Percentiles rank a stretch among this genome's conserved stretches.
phyloP scores from a whole-genome alignment of 148 eudicot species.

The Amaranthus cruentus region DNA sequence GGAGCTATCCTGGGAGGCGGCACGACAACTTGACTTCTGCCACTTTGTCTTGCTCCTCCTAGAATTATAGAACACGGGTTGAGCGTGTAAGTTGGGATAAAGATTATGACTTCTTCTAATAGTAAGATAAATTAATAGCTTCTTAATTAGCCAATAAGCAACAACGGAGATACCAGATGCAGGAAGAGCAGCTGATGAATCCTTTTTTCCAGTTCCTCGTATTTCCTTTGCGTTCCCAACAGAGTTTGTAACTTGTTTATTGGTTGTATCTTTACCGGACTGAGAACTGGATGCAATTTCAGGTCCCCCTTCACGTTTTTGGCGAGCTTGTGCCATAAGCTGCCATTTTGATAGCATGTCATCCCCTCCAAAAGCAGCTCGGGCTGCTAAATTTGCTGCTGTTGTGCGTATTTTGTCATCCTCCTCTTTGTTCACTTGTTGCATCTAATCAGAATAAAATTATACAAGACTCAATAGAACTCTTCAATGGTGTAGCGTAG shows the following conservation, averaged over 20 bases:
- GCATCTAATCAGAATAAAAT: constrained; percentile 12
- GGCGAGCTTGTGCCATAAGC: constrained; percentile 82
- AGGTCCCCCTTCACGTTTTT: constrained; percentile 77
- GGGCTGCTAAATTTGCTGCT: constrained; percentile 97
- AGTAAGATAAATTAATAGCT: neutral
- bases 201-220: constrained; percentile 59
- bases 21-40: constrained; percentile 36
- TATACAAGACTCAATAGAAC: neutral
- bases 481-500: neutral
- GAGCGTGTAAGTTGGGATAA: neutral
- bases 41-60: constrained; percentile 44
- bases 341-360: constrained; percentile 97
- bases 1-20: constrained; percentile 38
- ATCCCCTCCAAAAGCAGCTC: constrained; percentile 97
- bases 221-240: constrained; percentile 38
- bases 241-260: constrained; percentile 39
- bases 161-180: constrained; percentile 44
- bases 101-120: neutral
- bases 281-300: constrained; percentile 52
- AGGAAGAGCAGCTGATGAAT: constrained; percentile 30
- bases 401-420: constrained; percentile 96
- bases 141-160: neutral
- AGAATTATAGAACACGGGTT: neutral
- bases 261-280: constrained; percentile 43
- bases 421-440: constrained; percentile 73